Conservation (phyloP, 176 grass and related monocot species). For the Carex cristatella region DNA sequence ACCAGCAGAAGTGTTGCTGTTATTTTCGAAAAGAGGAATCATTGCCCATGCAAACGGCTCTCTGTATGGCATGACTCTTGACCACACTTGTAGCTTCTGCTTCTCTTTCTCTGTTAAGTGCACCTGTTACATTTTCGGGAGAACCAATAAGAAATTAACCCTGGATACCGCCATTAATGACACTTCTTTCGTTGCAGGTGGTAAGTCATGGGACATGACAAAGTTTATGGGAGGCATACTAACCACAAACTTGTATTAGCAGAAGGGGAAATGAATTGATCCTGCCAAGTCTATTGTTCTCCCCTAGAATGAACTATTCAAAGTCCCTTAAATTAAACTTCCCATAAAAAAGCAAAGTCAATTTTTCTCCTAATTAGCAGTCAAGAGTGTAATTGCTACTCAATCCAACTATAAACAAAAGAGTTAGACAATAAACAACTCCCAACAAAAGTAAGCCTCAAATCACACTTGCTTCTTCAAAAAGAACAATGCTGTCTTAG, state of each 20-base stretch:
- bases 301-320: too few relatives aligned
- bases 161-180: neutral
- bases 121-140: slow-evolving; percentile 49
- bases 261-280: neutral
- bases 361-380: neutral
- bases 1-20: slow-evolving; percentile 32
- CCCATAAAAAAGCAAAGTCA: neutral
- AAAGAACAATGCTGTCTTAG: neutral
- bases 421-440: neutral
- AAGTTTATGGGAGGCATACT: neutral
- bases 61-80: slow-evolving; percentile 78
- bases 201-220: neutral
- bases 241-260: neutral
- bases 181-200: neutral
- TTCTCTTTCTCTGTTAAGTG: slow-evolving; percentile 92
- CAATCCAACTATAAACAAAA: neutral
- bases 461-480: neutral
- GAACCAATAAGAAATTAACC: slow-evolving; percentile 11
- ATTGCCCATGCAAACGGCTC: slow-evolving; percentile 95
- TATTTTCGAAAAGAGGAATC: slow-evolving; percentile 87
- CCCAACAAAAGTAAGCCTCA: neutral
- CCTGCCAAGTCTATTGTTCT: neutral
- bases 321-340: neutral
- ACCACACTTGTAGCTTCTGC: slow-evolving; percentile 98
- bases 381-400: neutral